phyloP scores from a whole-genome alignment of 192 early-diverging fungal genomes.

The Spinellus fusiger region DNA sequence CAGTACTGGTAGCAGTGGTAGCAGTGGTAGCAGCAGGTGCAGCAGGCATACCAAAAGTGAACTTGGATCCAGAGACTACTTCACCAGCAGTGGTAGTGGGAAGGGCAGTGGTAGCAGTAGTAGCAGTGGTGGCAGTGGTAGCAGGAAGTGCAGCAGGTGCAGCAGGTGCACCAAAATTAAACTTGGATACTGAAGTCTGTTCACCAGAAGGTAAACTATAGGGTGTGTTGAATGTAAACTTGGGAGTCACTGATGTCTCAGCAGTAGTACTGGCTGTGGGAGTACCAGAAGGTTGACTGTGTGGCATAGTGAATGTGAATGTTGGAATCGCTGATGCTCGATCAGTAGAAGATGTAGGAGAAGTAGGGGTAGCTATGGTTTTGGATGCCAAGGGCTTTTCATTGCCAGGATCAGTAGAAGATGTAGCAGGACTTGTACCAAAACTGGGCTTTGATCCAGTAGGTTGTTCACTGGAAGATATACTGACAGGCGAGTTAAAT shows the following conservation, averaged over 20 bases:
- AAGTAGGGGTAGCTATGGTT: neutral
- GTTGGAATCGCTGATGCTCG: too few species aligned
- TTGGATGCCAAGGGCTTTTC: too few species aligned
- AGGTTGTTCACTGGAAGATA: too few species aligned
- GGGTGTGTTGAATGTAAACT: neutral
- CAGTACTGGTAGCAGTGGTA: neutral
- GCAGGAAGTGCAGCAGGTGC: neutral
- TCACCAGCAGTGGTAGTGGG: neutral
- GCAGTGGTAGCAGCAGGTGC: neutral
- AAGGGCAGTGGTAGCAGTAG: neutral
- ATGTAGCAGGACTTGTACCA: neutral
- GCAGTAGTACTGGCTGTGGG: neutral
- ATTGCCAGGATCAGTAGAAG: neutral
- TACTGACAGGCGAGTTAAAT: too few species aligned
- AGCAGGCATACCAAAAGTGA: neutral
- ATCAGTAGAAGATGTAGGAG: slow-evolving; percentile 1
- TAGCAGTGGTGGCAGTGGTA: neutral
- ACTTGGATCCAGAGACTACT: too few species aligned
- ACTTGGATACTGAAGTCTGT: too few species aligned
- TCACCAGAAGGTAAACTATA: too few species aligned
- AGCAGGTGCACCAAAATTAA: too few species aligned
- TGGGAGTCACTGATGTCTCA: too few species aligned
- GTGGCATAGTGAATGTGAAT: neutral
- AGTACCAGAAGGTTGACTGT: neutral
- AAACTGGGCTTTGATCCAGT: too few species aligned